Percentiles rank a stretch among this genome's conserved stretches.
Evolutionary conservation across 2,329 filamentous ascomycete genomes (phyloP).

Genomic region (Gnomoniopsis sp.): DNA sequence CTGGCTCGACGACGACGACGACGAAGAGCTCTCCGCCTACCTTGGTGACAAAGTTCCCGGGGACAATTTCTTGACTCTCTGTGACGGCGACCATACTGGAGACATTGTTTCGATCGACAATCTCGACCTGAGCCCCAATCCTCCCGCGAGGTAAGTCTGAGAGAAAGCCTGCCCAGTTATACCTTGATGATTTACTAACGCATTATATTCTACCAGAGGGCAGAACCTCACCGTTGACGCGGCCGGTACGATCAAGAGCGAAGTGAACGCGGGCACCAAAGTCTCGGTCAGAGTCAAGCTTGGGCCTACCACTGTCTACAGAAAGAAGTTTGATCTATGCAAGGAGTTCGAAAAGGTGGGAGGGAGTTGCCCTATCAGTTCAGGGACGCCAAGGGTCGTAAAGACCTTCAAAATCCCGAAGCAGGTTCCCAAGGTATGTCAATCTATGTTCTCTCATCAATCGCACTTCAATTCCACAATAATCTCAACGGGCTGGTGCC

Average conservation of each 20-base stretch:
- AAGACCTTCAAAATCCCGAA: not conserved
- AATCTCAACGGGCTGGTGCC: not conserved
- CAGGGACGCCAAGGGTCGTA: not conserved
- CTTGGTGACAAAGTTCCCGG: not conserved
- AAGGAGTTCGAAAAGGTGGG: not conserved
- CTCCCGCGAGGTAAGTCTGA: not conserved
- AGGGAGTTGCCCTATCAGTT: not conserved
- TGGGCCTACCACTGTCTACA: not conserved
- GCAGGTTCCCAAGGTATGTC: not conserved
- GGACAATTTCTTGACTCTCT: not conserved
- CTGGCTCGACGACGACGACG: too few relatives aligned
- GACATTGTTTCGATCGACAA: not conserved
- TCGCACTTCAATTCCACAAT: not conserved
- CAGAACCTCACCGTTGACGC: not conserved
- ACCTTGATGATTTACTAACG: too few relatives aligned
- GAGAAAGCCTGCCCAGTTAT: too few relatives aligned
- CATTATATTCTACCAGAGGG: too few relatives aligned
- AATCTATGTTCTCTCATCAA: not conserved
- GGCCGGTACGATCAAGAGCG: not conserved
- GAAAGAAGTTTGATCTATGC: not conserved
- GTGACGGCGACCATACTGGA: not conserved
- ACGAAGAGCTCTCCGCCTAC: not conserved
- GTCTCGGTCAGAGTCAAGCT: not conserved
- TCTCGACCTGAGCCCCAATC: not conserved
- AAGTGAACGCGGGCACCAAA: not conserved